Evolutionary conservation across 257 asterid genomes (phyloP).

Genomic region (Sherardia arvensis): DNA sequence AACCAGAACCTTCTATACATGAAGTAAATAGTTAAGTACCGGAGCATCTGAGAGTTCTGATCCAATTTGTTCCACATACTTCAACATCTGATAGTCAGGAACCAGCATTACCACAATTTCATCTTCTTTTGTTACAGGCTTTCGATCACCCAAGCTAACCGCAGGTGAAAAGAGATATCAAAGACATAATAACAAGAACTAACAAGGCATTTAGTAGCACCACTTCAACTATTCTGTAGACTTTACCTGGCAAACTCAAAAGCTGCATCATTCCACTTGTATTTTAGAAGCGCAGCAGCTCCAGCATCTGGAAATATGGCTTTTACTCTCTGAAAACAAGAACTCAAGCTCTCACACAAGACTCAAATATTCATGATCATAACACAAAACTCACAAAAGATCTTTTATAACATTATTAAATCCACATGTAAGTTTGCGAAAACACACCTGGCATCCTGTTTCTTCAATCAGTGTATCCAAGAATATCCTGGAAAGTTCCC

Average conservation of each 20-base stretch:
- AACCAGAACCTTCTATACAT: background rate
- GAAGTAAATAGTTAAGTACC: conserved; percentile 28
- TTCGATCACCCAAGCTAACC: conserved; percentile 90
- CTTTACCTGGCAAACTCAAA: conserved; percentile 75
- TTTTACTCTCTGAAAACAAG: conserved; percentile 58
- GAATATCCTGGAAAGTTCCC: conserved; percentile 73
- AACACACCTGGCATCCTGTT: conserved; percentile 67
- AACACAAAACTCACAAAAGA: background rate
- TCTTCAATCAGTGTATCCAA: conserved; percentile 66
- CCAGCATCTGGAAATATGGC: conserved; percentile 99
- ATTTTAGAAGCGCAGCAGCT: conserved; percentile 83
- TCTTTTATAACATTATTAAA: background rate
- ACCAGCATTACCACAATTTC: conserved; percentile 88
- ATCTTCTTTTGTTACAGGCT: conserved; percentile 73
- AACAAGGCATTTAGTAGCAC: background rate
- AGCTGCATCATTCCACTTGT: conserved; percentile 86
- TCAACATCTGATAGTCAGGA: conserved; percentile 96
- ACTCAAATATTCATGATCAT: background rate
- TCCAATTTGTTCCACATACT: conserved; percentile 74
- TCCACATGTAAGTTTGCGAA: conserved; percentile 5
- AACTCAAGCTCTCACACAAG: conserved; percentile 18
- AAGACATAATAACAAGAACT: conserved; percentile 7
- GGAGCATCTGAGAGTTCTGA: conserved; percentile 75
- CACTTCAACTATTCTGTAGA: background rate
- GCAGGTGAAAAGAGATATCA: conserved; percentile 18